Base-by-base conservation (phyloP, 2,329 filamentous ascomycete species). In the Claviceps citrina region DNA sequence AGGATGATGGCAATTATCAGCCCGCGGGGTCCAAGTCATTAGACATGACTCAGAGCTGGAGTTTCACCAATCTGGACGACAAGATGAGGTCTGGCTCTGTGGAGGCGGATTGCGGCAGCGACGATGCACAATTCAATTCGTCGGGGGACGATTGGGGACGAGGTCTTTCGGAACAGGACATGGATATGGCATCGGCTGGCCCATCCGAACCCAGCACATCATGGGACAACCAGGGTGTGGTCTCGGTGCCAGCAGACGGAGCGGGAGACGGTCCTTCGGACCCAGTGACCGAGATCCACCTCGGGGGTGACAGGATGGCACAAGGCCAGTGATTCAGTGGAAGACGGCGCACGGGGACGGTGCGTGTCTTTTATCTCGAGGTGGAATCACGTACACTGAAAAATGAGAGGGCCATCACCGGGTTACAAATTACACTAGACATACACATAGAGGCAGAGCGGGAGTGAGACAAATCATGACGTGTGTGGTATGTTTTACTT, bases 221-320 rank as follows among this genome's bases (percentile, higher is more conserved):
- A 39, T 64, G 61, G 62, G 51, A 57, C 20, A 46, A 46, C 22
- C 55, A 59, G 31, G 49, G 52, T 8, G 53, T 68, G 16, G 56
- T 67, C 39, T 59, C 60, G 15, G 59, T 70, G 36, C 56, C 60
- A 16, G 51, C 59, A 9, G 49, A 55, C 4, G 54, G 49, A 22
- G 56, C 54, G 13, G 56, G 51, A 19, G 62, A 63, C 20, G 51
- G 49, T 22, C 54, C 54, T 38, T 67, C 62, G 10, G 64, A 66
- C 25, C 64, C 66, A 31, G 67, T 68, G 6, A 55, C 66, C 7
- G 68, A 71, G 50, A 71, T 70, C 33, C 65, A 68, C 44, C 49
- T 70, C 16, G 65, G 65, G 31, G 63, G 63, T 35, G 59, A 63
- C 40, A 54, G 53, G 45, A 43, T 43, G 38, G 41, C 42, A 35